Evolutionary conservation across 2,329 filamentous ascomycete species (phyloP), one percentile per base, ranked within the genome.

Genomic region (Cercospora sojina): DNA sequence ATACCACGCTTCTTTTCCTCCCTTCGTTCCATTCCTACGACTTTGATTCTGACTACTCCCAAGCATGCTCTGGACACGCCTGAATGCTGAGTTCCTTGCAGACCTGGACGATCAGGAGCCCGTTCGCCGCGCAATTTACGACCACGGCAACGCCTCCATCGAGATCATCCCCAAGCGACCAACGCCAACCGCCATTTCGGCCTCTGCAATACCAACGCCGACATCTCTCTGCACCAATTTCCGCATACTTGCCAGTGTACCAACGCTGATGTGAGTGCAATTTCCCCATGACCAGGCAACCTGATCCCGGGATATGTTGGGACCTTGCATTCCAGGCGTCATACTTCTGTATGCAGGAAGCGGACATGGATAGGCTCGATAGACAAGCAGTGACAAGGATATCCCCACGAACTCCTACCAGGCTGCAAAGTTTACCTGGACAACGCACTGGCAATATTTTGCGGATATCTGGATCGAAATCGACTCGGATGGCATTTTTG

Each of bases 251-350:
- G 38, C n/a, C 47, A 20, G 18, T 51, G 25, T 55, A 55, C 51
- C 51, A 27, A 55, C 23, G 51, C 51, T 55, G 51, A 29, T 55
- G 51, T 55, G 58, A 51, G 58, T 43, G 58, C 58, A 61, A 61
- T 61, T 10, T 61, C 38, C 20, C 20, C 27, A 49, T 5, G 58
- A 61, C 58, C 12, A 61, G 58, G 58, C 35, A 61, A 61, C 58
- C 58, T 49, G 41, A 61, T 16, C 58, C 41, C 25, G 4, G 27
- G 2, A 12, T 31, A 13, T 2, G 18, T 16, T 23, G n/a, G 8
- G 10, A 27, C 51, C 51, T 55, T 27, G 51, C 51, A 55, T n/a
- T 27, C 4, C 23, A 16, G 23, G 51, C 51, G 23, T 27, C n/a
- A 31, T 23, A 13, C n/a, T 23, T 55, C 23, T 31, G 51, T 27